Evolutionary conservation across 225 moss, liverwort and hornwort genomes (phyloP).

Genomic region (Lunularia cruciata): DNA sequence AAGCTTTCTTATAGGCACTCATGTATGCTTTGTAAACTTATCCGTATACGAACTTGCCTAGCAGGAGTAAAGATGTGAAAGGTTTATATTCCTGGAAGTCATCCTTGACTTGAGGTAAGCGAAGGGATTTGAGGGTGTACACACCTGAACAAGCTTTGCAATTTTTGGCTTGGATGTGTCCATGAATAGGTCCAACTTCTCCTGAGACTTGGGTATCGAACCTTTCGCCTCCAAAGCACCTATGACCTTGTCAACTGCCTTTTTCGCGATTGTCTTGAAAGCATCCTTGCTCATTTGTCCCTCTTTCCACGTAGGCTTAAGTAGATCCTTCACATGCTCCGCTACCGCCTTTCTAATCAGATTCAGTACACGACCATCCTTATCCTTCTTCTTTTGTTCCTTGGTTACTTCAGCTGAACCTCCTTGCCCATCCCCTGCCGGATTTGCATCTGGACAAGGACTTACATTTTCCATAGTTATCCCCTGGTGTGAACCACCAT

Average conservation of each 20-base stretch:
- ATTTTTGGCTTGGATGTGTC: constrained; percentile 74
- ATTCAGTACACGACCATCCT: constrained; percentile 43
- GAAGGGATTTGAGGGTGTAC: neutral
- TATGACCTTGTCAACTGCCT: constrained; percentile 87
- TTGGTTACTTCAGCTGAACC: constrained; percentile 1
- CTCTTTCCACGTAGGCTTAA: constrained; percentile 94
- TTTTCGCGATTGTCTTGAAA: constrained; percentile 92
- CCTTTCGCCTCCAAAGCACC: constrained; percentile 64
- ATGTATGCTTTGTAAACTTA: no score
- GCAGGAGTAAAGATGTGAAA: no score
- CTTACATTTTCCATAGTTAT: constrained; percentile 59
- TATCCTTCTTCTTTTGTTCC: constrained; percentile 46
- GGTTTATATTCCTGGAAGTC: no score
- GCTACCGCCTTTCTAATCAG: constrained; percentile 54
- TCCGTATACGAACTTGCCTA: no score
- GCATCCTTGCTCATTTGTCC: constrained; percentile 96
- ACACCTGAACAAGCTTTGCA: constrained; percentile 88
- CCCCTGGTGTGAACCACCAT: constrained; percentile 23
- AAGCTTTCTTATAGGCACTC: no score
- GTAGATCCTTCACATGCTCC: constrained; percentile 80
- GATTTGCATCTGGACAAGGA: constrained; percentile 50
- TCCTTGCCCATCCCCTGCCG: constrained; percentile 12
- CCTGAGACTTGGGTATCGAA: constrained; percentile 75
- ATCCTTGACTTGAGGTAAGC: no score
- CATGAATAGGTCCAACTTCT: constrained; percentile 79